Base-by-base conservation (phyloP, 352 stramenopile species). In the Globisporangium yorkense region DNA sequence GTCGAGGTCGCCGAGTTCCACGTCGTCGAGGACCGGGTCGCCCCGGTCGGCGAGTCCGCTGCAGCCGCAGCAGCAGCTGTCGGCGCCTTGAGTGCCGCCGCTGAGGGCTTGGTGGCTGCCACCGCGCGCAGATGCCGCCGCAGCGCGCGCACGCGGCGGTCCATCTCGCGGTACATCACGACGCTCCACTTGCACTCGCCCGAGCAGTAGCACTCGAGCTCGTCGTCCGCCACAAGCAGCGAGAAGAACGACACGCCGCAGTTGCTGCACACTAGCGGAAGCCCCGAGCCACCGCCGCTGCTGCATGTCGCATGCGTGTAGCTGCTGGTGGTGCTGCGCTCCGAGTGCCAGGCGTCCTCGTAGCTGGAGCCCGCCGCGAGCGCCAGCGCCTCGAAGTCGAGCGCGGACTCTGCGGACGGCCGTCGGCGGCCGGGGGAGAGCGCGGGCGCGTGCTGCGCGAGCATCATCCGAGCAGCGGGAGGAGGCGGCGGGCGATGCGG, bases 111-210 rank as follows among this genome's bases (percentile, higher is more conserved):
- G 9, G 45, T 18, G 2, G 37, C 31, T 47, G 45, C 33, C 5
- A 21, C 49, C 48, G 48, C 57, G n/a, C 46, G 59, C 48, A 58
- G 45, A n/a, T 60, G 66, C n/a, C 45, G 61, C 20, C 73, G 74
- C 61, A 86, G 61, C 41, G 71, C 64, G 44, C 69, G 69, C 75
- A 90, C 74, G 52, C 76, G 83, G n/a, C 71, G 67, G 45, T 90
- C 77, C 74, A 94, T 92, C 49, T 94, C 80, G 18, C 72, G 74
- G 66, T 87, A 88, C 74, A 94, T 88, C 54, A 92, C 88, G 54
- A 94, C 81, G 59, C 84, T 94, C 84, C 84, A 94, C 67, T 94
- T 94, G 80, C 84, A 94, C 68, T 94, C 84, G 56, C 84, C 84
- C 33, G 84, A 94, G 68, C 84, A 94, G 63, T 92, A 94, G 63